phyloP scores from a whole-genome alignment of 805 yeast genomes.

The Torulaspora gathmanii region DNA sequence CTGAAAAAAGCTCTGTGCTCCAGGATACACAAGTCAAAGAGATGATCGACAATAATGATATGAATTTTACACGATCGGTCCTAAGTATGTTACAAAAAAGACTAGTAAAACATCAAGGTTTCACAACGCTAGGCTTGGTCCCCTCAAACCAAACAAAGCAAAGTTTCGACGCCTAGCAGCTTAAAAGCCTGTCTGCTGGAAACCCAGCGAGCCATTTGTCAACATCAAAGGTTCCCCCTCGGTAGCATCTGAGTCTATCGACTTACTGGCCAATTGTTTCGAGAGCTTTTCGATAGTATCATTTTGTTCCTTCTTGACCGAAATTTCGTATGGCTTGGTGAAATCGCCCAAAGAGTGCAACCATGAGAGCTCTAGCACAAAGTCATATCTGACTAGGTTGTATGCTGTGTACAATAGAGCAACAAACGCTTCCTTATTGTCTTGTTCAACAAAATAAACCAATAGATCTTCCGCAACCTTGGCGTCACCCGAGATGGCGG shows the following conservation, averaged over 20 bases:
- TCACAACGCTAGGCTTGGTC: background rate
- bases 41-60: background rate
- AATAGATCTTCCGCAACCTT: conserved; percentile 86
- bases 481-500: conserved; percentile 69
- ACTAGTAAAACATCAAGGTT: background rate
- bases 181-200: conserved; percentile 71
- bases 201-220: conserved; percentile 73
- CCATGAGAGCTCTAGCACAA: conserved; percentile 89
- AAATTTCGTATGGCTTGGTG: conserved; percentile 87
- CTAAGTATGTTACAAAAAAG: conserved; percentile 1
- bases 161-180: conserved; percentile 33
- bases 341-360: conserved; percentile 76
- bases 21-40: background rate
- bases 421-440: conserved; percentile 90
- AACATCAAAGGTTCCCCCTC: conserved; percentile 72
- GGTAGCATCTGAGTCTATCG: conserved; percentile 48
- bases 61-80: background rate
- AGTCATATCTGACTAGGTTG: conserved; percentile 71
- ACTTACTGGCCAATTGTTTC: conserved; percentile 64
- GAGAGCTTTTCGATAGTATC: conserved; percentile 60
- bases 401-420: conserved; percentile 86
- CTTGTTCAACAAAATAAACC: conserved; percentile 91
- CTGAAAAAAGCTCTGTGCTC: no score
- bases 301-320: conserved; percentile 75
- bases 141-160: conserved; percentile 20